Evolutionary conservation across 768 basidiomycete genomes (phyloP), one percentile per base, ranked within the genome.

Genomic region (Naematelia aurantialba): DNA sequence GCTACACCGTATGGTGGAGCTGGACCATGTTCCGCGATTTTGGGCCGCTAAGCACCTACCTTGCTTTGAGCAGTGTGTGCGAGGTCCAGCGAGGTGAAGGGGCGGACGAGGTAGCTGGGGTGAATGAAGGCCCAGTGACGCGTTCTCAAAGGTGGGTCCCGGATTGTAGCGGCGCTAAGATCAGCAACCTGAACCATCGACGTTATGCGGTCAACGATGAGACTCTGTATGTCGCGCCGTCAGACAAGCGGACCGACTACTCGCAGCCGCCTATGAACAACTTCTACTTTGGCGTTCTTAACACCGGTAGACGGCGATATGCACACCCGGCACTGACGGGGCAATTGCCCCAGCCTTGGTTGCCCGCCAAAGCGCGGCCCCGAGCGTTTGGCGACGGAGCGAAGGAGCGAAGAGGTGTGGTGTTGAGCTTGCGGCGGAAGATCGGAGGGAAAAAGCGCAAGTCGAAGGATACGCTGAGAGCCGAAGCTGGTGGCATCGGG

Each of bases 251-350:
- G 30, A 93, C 91, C 17, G 89, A 93, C 78, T 93, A 93, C 76
- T 91, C 90, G 0, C 94, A 98, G 76, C 93, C 94, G 0, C 94
- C 94, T 0, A 92, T 98, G 89, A 87, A 88, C 13, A 90, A 90
- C 67, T 93, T 90, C 85, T 97, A 91, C 75, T 83, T 82, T 45
- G 94, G 94, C 0, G 90, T 98, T 21, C 80, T 98, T 13, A 94
- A 94, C 73, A 96, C 92, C n/a, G 91, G 91, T 10, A 91, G 93
- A 75, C 81, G 89, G 51, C 85, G 93, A 44, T 98, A 97, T 67
- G 92, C 89, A 0, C 94, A 97, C 73, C 94, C 94, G 2, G 94
- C 91, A 1, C 82, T 98, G 21, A 90, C 87, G n/a, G 94, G 94
- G 1, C 83, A 89, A 3, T 83, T 98, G 0, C 94, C 94, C 1